These are phyloP conservation scores for Apophysomyces trapeziformis DNA, from an alignment of 371 early-diverging fungal genomes.

Conservation along the genomic window DNA sequence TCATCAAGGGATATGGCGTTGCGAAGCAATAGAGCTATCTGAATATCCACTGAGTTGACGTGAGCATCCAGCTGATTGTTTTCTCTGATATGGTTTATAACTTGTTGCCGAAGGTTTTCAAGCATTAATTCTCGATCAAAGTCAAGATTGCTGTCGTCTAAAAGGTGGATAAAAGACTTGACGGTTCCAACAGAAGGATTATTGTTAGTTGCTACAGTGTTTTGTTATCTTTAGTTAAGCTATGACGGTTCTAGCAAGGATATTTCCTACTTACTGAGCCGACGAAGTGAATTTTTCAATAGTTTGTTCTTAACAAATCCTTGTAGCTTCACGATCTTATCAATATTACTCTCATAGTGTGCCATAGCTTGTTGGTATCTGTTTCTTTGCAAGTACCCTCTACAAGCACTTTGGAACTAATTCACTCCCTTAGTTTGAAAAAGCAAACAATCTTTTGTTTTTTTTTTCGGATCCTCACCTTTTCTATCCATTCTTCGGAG, in stretches of 20 bases:
- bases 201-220: conserved; percentile 61
- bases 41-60: conserved; percentile 91
- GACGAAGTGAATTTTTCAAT: conserved; percentile 79
- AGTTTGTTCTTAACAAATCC: conserved; percentile 82
- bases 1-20: conserved; percentile 97
- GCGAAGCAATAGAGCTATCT: conserved; percentile 95
- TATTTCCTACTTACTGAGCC: conserved; percentile 62
- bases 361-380: conserved; percentile 61
- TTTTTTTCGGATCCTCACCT: conserved; percentile 12
- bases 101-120: conserved; percentile 84
- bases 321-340: conserved; percentile 86
- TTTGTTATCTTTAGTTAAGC: not conserved
- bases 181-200: conserved; percentile 83
- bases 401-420: conserved; percentile 74
- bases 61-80: conserved; percentile 84
- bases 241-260: not conserved
- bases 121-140: conserved; percentile 90
- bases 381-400: conserved; percentile 68
- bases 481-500: conserved; percentile 27
- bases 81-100: conserved; percentile 88
- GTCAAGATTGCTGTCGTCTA: conserved; percentile 91
- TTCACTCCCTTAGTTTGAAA: no score
- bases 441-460: no score
- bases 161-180: conserved; percentile 86
- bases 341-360: conserved; percentile 68